Conservation (phyloP, 768 basidiomycete species). For the Rossbeevera mucosa region DNA sequence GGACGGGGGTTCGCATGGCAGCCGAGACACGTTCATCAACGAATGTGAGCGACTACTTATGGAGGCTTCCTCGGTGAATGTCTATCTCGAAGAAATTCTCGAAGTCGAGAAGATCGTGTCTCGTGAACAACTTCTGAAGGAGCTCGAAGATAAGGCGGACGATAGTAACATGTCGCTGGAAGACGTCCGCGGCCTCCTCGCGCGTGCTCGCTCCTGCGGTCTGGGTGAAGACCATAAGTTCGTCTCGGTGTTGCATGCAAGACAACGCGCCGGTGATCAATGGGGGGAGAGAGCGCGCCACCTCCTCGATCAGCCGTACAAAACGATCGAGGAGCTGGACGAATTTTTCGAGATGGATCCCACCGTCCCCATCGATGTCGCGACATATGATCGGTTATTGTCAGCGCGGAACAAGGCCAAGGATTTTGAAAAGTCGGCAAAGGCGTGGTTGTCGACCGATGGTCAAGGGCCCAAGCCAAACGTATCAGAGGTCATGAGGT, state of each 20-base stretch:
- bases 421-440: slow-evolving; percentile 78
- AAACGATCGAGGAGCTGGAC: slow-evolving; percentile 74
- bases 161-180: slow-evolving; percentile 64
- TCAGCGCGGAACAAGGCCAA: slow-evolving; percentile 62
- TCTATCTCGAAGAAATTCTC: slow-evolving; percentile 74
- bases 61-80: slow-evolving; percentile 71
- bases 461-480: slow-evolving; percentile 52
- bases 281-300: slow-evolving; percentile 74
- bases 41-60: slow-evolving; percentile 70
- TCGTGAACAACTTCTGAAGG: slow-evolving; percentile 69
- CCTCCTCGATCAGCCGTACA: slow-evolving; percentile 62
- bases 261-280: slow-evolving; percentile 60
- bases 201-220: slow-evolving; percentile 64
- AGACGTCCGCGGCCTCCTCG: slow-evolving; percentile 69
- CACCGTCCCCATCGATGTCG: slow-evolving; percentile 65
- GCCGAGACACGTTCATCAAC: slow-evolving; percentile 54
- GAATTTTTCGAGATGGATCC: slow-evolving; percentile 62
- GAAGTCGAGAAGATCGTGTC: slow-evolving; percentile 79
- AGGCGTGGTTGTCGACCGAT: slow-evolving; percentile 62
- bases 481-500: slow-evolving; percentile 62
- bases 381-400: slow-evolving; percentile 61
- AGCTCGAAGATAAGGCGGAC: slow-evolving; percentile 70
- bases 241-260: slow-evolving; percentile 58
- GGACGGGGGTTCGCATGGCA: slow-evolving; percentile 36
- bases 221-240: slow-evolving; percentile 62